Evolutionary conservation across 495 filamentous ascomycete species (phyloP).

Genomic region (Xylaria venustula): DNA sequence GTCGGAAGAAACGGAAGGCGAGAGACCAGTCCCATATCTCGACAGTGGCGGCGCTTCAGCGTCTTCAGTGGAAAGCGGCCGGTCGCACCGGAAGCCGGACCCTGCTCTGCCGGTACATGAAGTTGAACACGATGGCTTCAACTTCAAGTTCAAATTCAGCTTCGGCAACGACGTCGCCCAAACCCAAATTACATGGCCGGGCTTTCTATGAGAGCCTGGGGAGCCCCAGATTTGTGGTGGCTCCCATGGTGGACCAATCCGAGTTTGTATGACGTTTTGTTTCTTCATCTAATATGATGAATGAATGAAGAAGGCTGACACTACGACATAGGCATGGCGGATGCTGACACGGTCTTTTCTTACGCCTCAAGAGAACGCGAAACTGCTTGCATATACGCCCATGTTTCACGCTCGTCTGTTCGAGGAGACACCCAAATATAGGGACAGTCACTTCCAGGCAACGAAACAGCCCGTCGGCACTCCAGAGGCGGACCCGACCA

Average conservation of each 20-base stretch:
- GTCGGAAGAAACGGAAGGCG: too few relatives aligned
- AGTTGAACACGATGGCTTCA: conserved; percentile 7
- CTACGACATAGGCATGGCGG: conserved; percentile 74
- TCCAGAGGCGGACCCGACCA: conserved; percentile 15
- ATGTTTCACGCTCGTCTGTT: conserved; percentile 95
- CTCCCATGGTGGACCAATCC: conserved; percentile 97
- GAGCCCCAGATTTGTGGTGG: conserved; percentile 83
- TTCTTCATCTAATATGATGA: not conserved
- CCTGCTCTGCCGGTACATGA: not conserved
- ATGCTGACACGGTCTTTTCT: conserved; percentile 91
- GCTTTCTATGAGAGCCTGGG: conserved; percentile 93
- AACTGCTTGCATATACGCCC: conserved; percentile 79
- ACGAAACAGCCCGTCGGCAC: conserved; percentile 28
- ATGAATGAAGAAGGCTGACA: not conserved
- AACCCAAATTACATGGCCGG: conserved; percentile 61
- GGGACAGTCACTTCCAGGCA: conserved; percentile 74
- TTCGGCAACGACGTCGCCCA: conserved; percentile 9
- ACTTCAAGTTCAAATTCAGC: not conserved
- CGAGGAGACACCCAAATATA: conserved; percentile 69
- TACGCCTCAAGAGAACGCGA: conserved; percentile 54
- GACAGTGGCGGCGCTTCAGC: conserved; percentile 11
- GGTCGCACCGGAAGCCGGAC: conserved; percentile 4
- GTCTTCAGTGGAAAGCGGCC: not conserved
- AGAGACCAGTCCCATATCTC: not conserved
- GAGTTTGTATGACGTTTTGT: conserved; percentile 72